Conservation (phyloP, 1,284 basidiomycete genomes). For the Anthracocystis panici-leucophaei region DNA sequence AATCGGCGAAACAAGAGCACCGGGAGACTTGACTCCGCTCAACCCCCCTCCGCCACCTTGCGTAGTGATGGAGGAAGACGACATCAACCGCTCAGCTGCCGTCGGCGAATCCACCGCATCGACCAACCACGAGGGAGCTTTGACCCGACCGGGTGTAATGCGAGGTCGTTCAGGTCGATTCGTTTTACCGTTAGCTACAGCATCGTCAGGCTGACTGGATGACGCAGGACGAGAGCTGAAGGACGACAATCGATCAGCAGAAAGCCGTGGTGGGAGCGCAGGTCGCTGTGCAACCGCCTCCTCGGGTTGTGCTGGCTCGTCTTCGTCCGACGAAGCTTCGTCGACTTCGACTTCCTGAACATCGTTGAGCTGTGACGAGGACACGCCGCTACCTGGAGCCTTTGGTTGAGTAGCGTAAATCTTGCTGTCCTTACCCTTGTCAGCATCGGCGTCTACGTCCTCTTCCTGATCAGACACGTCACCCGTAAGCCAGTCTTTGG, state of each 20-base stretch:
- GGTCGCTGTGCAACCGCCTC: conserved; percentile 36
- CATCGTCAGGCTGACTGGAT: neutral
- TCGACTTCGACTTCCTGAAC: conserved; percentile 30
- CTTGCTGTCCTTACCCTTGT: conserved; percentile 4
- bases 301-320: conserved; percentile 25
- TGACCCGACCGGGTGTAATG: conserved; percentile 29
- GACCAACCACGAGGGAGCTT: conserved; percentile 45
- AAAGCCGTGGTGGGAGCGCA: conserved; percentile 15
- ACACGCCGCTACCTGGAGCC: neutral
- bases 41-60: neutral
- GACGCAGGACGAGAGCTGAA: conserved; percentile 8
- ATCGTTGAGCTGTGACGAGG: neutral
- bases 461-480: conserved; percentile 40
- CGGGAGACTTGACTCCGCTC: conserved; percentile 8
- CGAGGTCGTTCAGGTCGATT: conserved; percentile 22
- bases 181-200: neutral
- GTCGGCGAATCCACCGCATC: conserved; percentile 41
- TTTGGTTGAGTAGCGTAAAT: conserved; percentile 9
- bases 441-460: neutral
- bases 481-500: conserved; percentile 49
- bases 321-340: conserved; percentile 38
- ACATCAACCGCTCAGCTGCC: conserved; percentile 26
- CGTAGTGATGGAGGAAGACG: conserved; percentile 7
- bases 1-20: conserved; percentile 24
- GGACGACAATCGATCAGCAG: conserved; percentile 22